Percentiles rank a stretch among this genome's conserved stretches.
Conservation (phyloP, 2,329 filamentous ascomycete species). For the Aspergillus sp. region DNA sequence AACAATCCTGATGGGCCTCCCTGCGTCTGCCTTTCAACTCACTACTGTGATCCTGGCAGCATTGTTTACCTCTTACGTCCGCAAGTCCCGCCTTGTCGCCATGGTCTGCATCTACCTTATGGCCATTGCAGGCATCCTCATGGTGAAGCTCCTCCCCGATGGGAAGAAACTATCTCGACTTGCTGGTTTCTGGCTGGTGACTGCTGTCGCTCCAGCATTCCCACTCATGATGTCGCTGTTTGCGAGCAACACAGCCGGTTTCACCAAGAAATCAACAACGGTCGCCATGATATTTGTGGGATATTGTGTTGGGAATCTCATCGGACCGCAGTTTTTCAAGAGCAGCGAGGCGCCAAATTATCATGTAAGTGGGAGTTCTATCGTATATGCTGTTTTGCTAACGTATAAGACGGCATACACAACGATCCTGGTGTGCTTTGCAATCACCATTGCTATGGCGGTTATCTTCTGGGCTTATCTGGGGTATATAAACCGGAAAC, state of each 20-base stretch:
- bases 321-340: conserved; percentile 30
- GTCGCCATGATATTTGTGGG: conserved; percentile 48
- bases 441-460: conserved; percentile 24
- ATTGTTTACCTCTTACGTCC: conserved; percentile 20
- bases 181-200: conserved; percentile 23
- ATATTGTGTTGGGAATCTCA: conserved; percentile 30
- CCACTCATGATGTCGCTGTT: conserved; percentile 29
- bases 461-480: conserved; percentile 24
- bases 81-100: conserved; percentile 23
- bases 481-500: conserved; percentile 23
- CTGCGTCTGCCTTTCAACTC: conserved; percentile 27
- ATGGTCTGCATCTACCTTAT: conserved; percentile 27
- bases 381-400: too few relatives aligned
- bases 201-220: conserved; percentile 31
- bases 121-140: conserved; percentile 27
- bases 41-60: conserved; percentile 27
- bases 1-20: conserved; percentile 33
- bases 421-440: conserved; percentile 24
- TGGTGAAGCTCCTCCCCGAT: conserved; percentile 25
- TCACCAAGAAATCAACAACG: conserved; percentile 31
- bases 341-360: conserved; percentile 26
- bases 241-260: conserved; percentile 31
- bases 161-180: conserved; percentile 21
- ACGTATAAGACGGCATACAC: conserved; percentile 26
- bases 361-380: conserved; percentile 12